Conservation (phyloP, 441 rosid species). For the Biscutella laevigata region DNA sequence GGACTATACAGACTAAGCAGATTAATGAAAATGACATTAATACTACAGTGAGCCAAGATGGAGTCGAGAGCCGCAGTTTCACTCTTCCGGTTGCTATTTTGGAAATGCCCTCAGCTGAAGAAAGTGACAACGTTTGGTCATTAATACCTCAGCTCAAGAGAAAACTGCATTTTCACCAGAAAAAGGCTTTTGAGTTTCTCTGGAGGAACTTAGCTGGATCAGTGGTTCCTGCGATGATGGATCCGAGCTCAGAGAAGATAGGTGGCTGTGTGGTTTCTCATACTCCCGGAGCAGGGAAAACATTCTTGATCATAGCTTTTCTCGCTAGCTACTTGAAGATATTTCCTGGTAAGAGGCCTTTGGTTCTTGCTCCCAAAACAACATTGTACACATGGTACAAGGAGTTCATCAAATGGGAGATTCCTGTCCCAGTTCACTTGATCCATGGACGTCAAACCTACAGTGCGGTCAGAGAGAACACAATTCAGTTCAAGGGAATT, state of each 20-base stretch:
- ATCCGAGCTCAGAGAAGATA: constrained; percentile 36
- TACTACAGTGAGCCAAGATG: constrained; percentile 33
- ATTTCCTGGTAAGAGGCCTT: constrained; percentile 79
- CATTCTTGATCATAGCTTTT: constrained; percentile 83
- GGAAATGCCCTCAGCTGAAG: constrained; percentile 33
- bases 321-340: constrained; percentile 79
- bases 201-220: constrained; percentile 82
- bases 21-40: constrained; percentile 28
- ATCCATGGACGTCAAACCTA: constrained; percentile 79
- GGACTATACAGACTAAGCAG: constrained; percentile 34
- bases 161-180: constrained; percentile 69
- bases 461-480: constrained; percentile 36
- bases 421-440: constrained; percentile 75
- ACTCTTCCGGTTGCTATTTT: constrained; percentile 21
- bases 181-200: constrained; percentile 75
- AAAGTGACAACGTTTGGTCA: constrained; percentile 60
- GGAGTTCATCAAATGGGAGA: constrained; percentile 89
- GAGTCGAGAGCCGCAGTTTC: constrained; percentile 29
- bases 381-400: constrained; percentile 93
- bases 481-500: constrained; percentile 35
- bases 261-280: constrained; percentile 93
- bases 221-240: constrained; percentile 50
- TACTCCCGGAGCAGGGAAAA: constrained; percentile 90
- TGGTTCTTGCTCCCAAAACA: constrained; percentile 91
- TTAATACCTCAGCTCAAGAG: constrained; percentile 61